Percentiles rank a stretch among this genome's conserved stretches.
These are phyloP conservation scores for Nannochloropsis oceanica DNA, from an alignment of 108 stramenopile species.

Conservation along the genomic window DNA sequence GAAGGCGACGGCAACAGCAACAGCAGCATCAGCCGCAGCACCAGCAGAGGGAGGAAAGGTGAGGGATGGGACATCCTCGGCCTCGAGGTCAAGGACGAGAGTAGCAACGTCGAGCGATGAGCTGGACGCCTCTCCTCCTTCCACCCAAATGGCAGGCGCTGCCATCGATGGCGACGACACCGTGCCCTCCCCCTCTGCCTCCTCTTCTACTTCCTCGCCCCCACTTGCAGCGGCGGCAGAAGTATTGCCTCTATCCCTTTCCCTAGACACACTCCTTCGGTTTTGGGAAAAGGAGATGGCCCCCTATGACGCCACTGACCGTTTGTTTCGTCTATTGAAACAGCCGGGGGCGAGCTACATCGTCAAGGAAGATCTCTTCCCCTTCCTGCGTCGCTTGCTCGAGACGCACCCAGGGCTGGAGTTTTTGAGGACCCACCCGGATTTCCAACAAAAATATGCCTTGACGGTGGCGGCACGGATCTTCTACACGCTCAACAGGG, in stretches of 20 bases:
- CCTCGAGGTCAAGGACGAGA: neutral
- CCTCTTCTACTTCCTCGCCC: neutral
- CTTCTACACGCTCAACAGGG: constrained; percentile 70
- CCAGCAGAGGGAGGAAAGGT: neutral
- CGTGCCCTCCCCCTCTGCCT: neutral
- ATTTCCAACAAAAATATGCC: constrained; percentile 93
- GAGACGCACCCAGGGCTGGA: constrained; percentile 67
- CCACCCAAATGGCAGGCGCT: neutral
- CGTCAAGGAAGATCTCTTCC: constrained; percentile 73
- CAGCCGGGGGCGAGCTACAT: constrained; percentile 59
- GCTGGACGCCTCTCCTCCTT: neutral
- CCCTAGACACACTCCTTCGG: constrained; percentile 48
- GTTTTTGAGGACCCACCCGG: constrained; percentile 75
- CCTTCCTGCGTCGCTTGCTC: constrained; percentile 74
- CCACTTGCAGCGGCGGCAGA: neutral
- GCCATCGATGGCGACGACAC: neutral
- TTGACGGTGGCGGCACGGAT: constrained; percentile 91
- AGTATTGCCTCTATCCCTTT: neutral
- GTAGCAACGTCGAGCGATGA: neutral
- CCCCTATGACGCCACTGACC: constrained; percentile 65
- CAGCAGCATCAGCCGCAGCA: neutral
- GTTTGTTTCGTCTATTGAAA: constrained; percentile 79
- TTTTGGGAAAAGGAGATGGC: constrained; percentile 77
- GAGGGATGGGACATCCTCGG: neutral
- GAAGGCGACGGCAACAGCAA: neutral